Percentiles rank a stretch among this genome's conserved stretches.
Evolutionary conservation across 108 stramenopile genomes (phyloP).

Genomic region (Thalassiosira profunda): DNA sequence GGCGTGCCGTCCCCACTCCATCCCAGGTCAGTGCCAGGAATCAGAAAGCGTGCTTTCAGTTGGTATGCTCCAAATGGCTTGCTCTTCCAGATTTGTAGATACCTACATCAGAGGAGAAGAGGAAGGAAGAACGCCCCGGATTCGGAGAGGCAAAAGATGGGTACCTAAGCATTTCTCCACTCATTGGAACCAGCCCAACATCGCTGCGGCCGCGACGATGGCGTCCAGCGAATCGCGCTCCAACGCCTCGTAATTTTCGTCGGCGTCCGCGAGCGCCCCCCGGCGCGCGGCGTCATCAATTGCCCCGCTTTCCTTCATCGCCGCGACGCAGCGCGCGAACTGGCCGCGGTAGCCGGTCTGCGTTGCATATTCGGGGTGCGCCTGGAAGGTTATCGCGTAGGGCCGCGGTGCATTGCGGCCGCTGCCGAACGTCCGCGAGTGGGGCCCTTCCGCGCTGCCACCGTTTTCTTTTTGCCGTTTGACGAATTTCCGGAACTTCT

Average conservation of each 20-base stretch:
- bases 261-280: conserved; percentile 45
- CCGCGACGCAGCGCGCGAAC: conserved; percentile 33
- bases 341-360: conserved; percentile 47
- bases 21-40: no score
- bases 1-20: no score
- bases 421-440: background rate
- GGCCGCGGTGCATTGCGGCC: conserved; percentile 23
- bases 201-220: conserved; percentile 45
- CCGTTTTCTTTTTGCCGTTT: background rate
- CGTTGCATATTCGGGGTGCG: conserved; percentile 76
- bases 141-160: no score
- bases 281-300: conserved; percentile 19
- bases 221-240: conserved; percentile 50
- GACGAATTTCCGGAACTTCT: conserved; percentile 10
- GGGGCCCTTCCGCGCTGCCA: background rate
- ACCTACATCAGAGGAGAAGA: no score
- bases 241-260: conserved; percentile 29
- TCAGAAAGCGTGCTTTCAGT: no score
- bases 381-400: conserved; percentile 80
- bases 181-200: conserved; percentile 69
- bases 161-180: no score
- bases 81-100: no score
- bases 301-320: conserved; percentile 43
- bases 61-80: no score
- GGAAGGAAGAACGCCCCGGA: no score